These are phyloP conservation scores for Schizosaccharomyces versatilis DNA, from an alignment of 1,139 yeast genomes.

Conservation along the genomic window DNA sequence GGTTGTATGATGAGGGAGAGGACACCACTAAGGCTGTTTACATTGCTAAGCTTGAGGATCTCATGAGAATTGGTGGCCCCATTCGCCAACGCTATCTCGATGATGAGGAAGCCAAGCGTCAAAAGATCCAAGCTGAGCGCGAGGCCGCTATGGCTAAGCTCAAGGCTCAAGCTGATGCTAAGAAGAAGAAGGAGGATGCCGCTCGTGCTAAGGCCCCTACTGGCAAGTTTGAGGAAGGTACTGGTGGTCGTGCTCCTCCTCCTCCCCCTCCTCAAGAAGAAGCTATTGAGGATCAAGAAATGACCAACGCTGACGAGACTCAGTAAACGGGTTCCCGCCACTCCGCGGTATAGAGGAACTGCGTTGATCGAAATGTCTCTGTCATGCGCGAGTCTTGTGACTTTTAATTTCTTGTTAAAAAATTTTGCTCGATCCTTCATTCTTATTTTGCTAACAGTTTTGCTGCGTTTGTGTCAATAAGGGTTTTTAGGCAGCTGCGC, in stretches of 20 bases:
- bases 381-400: too few species aligned
- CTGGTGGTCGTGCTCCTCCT: conserved; percentile 6
- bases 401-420: too few species aligned
- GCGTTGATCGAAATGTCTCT: too few species aligned
- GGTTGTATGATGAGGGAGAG: conserved; percentile 95
- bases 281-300: neutral
- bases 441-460: too few species aligned
- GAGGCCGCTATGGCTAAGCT: conserved; percentile 45
- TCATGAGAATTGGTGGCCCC: conserved; percentile 81
- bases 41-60: conserved; percentile 94
- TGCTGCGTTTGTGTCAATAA: too few species aligned
- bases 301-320: neutral
- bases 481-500: too few species aligned
- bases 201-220: neutral
- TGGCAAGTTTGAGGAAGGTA: conserved; percentile 2
- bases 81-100: conserved; percentile 88
- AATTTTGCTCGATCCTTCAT: too few species aligned
- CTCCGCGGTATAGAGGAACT: too few species aligned
- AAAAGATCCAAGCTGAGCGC: conserved; percentile 58
- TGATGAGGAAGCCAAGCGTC: conserved; percentile 82
- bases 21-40: conserved; percentile 91
- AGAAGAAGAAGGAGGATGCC: conserved; percentile 3
- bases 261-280: conserved; percentile 4
- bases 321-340: too few species aligned
- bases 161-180: conserved; percentile 58